Conservation (phyloP, 2,329 filamentous ascomycete genomes). For the Alternaria tenuissima region DNA sequence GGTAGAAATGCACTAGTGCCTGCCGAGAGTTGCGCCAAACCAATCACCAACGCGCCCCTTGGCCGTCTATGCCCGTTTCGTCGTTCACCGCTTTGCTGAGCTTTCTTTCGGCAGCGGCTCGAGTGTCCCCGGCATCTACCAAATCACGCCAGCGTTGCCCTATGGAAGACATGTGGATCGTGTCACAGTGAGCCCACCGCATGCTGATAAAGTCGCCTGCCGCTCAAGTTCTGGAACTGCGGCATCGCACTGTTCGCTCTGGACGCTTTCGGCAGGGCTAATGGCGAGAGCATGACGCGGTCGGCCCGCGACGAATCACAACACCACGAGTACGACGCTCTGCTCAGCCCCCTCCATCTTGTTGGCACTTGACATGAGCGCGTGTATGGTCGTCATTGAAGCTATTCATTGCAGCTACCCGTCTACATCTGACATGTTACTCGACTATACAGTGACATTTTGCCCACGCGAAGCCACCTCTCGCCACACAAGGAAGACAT, state of each 20-base stretch:
- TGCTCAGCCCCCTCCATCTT: neutral
- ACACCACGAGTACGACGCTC: conserved; percentile 6
- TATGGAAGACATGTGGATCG: conserved; percentile 21
- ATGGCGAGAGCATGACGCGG: conserved; percentile 7
- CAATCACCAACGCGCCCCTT: conserved; percentile 20
- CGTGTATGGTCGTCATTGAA: neutral
- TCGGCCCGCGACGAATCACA: conserved; percentile 8
- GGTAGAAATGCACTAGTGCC: conserved; percentile 22
- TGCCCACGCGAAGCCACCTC: neutral
- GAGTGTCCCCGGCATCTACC: conserved; percentile 15
- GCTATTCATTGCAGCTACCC: neutral
- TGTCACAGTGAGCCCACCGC: conserved; percentile 32
- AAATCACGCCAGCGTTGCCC: conserved; percentile 21
- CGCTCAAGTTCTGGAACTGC: conserved; percentile 3
- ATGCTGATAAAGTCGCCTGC: conserved; percentile 21
- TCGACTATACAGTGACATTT: neutral
- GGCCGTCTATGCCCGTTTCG: conserved; percentile 19
- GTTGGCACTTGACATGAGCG: neutral
- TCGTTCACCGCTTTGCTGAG: conserved; percentile 28
- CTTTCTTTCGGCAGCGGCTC: conserved; percentile 28
- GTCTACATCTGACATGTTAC: too few relatives aligned
- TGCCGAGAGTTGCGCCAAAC: conserved; percentile 19
- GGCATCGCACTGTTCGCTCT: neutral
- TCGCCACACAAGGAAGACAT: neutral
- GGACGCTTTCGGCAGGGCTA: neutral